Evolutionary conservation across 2,329 filamentous ascomycete genomes (phyloP), one percentile per base, ranked within the genome.

Genomic region (Sporothrix phasma): DNA sequence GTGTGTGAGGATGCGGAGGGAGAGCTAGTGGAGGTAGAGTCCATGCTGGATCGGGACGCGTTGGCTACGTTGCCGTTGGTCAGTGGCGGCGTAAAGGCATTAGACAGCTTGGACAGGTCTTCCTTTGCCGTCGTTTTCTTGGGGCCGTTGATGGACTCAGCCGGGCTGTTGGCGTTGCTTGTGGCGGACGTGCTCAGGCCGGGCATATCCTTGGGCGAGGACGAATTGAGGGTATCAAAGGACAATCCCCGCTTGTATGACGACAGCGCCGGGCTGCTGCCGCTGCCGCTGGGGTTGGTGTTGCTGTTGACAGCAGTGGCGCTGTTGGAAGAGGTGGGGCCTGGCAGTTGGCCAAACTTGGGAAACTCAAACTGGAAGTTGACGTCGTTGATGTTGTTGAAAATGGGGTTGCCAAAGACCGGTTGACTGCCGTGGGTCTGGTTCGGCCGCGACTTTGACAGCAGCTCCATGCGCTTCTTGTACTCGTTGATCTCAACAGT

Each of bases 281-380:
- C 66, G 65, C 26, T 68, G 67, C 11, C 67, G 64, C 11, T 68
- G 43, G 24, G 66, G 65, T 29, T 68, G 59, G 10, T 68, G 47
- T 69, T 69, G 58, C 70, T 69, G 66, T 64, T 64, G 19, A 43
- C 58, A 8, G 54, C 61, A 8, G 47, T 17, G 2, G 64, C 37
- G 24, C 24, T n/a, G 4, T 72, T 72, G 65, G 67, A 72, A 34
- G 67, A 54, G 1, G 73, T 69, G 7, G 80, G 77, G 5, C 82
- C 80, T 0, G 83, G 82, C 29, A 95, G 81, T 65, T 86, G 83
- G 54, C 94, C 94, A 71, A 99, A 97, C 73, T 89, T 92, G 68
- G 94, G 93, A 68, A 97, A 97, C 69, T 97, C 93, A 70, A 99
- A 97, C 69, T 93, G 88, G 73, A 97, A 97, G 73, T 88, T 92